A percentile compares a stretch with the other conserved stretches of the same genome.
Evolutionary conservation across 2,329 filamentous ascomycete genomes (phyloP).

Genomic region (Pyrenophora seminiperda): DNA sequence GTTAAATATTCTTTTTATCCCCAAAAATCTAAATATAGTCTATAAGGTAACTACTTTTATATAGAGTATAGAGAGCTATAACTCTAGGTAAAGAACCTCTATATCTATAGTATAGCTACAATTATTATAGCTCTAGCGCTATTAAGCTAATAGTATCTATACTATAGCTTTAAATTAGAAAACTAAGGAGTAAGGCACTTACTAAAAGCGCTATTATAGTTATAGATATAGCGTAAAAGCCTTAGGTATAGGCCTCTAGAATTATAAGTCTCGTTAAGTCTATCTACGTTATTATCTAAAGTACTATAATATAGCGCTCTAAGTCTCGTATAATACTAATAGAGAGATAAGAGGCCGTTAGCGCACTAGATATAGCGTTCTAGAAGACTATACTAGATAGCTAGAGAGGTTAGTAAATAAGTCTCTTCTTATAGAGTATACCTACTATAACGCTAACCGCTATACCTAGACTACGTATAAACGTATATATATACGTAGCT

Average conservation of each 20-base stretch:
- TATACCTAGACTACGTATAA: constrained; percentile 52
- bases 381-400: constrained; percentile 47
- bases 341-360: constrained; percentile 27
- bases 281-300: constrained; percentile 26
- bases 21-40: too few species aligned
- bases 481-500: constrained; percentile 48
- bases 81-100: too few species aligned
- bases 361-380: constrained; percentile 45
- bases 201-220: constrained; percentile 28
- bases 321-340: constrained; percentile 35
- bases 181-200: constrained; percentile 31
- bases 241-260: constrained; percentile 32
- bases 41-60: too few species aligned
- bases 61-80: too few species aligned
- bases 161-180: constrained; percentile 37
- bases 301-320: constrained; percentile 32
- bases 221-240: constrained; percentile 35
- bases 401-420: too few species aligned
- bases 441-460: constrained; percentile 50
- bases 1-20: too few species aligned
- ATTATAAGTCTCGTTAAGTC: constrained; percentile 21
- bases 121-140: too few species aligned
- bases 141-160: too few species aligned
- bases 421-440: too few species aligned
- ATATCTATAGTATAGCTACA: too few species aligned